Evolutionary conservation across 495 filamentous ascomycete species (phyloP), one percentile per base, ranked within the genome.

Genomic region (Pseudevernia furfuracea): DNA sequence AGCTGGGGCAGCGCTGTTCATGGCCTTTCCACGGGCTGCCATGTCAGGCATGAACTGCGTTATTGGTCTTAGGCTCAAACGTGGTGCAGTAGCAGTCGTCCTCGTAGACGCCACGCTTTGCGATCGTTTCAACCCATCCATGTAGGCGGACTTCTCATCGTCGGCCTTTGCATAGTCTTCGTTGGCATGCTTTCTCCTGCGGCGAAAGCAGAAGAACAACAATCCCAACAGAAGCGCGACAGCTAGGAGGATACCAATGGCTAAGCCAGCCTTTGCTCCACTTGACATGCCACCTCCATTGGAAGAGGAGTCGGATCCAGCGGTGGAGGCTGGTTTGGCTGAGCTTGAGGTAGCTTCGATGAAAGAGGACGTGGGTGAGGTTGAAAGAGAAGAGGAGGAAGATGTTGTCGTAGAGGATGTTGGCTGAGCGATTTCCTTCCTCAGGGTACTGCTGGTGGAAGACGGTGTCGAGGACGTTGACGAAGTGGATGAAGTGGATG

Each of bases 21-120:
- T 73, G 70, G 73, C 76, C 59, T 77, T 66, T 61, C 71, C 72
- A 62, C 81, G 67, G 38, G 72, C 66, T 60, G 76, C 72, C 48
- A 91, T 78, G 65, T 84, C 87, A 12, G 92, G 92, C 17, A 88
- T 80, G 73, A 97, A 95, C 69, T 96, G 86, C 61, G 91, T 93
- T 39, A 96, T 83, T 1, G 92, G 94, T 44, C 91, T 87, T 58
- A 96, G 81, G 68, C 91, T 95, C 52, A 97, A 80, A 61, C 86
- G 85, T 5, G 93, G 89, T 23, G 85, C 86, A 56, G 79, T 81
- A 17, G 81, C 75, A 65, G 75, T 71, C n/a, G 77, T 79, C 25
- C 75, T 79, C 23, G 75, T 76, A 57, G 68, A 66, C 59, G 77
- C 77, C 43, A 72, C 69, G 63, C 78, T 78, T 61, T 76, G 74